Conservation (phyloP, 352 stramenopile genomes). For the Globisporangium cylindrosporum region DNA sequence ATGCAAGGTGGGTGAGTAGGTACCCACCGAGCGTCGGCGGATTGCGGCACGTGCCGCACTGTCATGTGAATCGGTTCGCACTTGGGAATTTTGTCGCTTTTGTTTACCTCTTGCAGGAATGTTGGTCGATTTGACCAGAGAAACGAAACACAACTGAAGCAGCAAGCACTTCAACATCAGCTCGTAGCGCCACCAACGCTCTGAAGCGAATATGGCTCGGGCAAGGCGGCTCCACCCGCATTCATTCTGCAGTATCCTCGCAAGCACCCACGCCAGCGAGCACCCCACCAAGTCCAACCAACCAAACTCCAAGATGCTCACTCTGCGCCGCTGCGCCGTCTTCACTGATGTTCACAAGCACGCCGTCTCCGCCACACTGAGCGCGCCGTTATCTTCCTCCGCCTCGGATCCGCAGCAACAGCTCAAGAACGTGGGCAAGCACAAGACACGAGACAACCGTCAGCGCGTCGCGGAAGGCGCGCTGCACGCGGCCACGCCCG, state of each 20-base stretch:
- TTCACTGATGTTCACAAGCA: neutral
- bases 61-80: neutral
- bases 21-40: neutral
- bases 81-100: neutral
- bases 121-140: neutral
- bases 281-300: neutral
- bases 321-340: neutral
- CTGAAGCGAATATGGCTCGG: neutral
- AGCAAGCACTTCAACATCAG: neutral
- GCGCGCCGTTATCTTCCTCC: neutral
- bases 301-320: neutral
- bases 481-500: neutral
- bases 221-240: no score
- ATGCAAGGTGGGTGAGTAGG: neutral
- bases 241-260: neutral
- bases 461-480: conserved; percentile 3
- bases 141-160: neutral
- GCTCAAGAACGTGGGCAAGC: neutral
- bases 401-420: neutral
- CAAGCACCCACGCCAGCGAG: neutral
- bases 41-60: neutral
- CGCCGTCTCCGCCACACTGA: neutral
- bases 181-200: neutral
- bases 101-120: neutral
- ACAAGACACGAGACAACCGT: conserved; percentile 3